Evolutionary conservation across 441 rosid genomes (phyloP), one percentile per base, ranked within the genome.

Genomic region (Viola pubescens): DNA sequence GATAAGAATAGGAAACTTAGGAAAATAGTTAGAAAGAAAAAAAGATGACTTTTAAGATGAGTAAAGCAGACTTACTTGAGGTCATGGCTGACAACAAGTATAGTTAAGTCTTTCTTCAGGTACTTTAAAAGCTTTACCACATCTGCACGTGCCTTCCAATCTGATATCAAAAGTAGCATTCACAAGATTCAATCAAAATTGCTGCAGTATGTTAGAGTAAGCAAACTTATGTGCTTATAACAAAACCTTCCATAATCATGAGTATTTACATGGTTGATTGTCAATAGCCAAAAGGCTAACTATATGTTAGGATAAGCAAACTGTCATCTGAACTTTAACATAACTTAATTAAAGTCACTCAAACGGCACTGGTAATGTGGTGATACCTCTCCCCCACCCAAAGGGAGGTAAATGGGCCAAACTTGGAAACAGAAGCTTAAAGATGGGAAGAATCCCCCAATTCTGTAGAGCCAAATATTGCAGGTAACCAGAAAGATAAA

Each of bases 111-210:
- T 77, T 81, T 81, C 86, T 87, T 89, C 60, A 92, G 85, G 73
- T 79, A 80, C 81, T 81, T 86, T 73, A 89, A 75, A 64, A 89
- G 97, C 83, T 84, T 92, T 59, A 83, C 79, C 39, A 89, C 88
- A 78, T 92, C 97, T 65, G 94, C 84, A 46, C 92, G 83, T 50
- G 94, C 90, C 75, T 86, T 92, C 98, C 96, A 87, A 71, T 92
- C 98, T 92, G 78, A 58, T 55, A 51, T 49, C 44, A 66, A 60
- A 54, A 53, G 55, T 42, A 55, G 16, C 56, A 61, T 53, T 41
- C 54, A 43, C 34, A 64, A 51, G 10, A 46, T 16, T 39, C 39
- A 6, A 26, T 11, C 37, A 64, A 10, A 59, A n/a, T 39, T 9
- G 44, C 19, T 60, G 11, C 39, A 54, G 53, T 54, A 54, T 2